A percentile compares a stretch with the other conserved stretches of the same genome.
These are phyloP conservation scores for Phytophthora nicotianae DNA, from an alignment of 352 stramenopile genomes.

Conservation along the genomic window DNA sequence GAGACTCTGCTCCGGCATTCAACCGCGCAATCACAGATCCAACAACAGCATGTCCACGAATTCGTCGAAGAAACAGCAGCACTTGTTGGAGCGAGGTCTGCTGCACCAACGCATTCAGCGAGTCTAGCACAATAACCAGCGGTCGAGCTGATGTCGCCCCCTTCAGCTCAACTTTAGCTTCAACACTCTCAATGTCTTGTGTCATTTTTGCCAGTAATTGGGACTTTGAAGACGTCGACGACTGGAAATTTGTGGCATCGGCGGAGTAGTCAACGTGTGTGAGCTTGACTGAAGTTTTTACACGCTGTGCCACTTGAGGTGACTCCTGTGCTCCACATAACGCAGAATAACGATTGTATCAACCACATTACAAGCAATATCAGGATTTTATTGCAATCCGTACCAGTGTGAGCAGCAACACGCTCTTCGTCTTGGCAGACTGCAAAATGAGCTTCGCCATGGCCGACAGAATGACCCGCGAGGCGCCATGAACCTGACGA, in stretches of 20 bases:
- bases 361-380: neutral
- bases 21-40: conserved; percentile 56
- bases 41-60: conserved; percentile 38
- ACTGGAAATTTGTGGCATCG: conserved; percentile 33
- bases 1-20: conserved; percentile 41
- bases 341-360: conserved; percentile 1
- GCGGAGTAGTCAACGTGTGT: conserved; percentile 48
- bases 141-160: conserved; percentile 34
- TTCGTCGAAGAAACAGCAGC: conserved; percentile 44
- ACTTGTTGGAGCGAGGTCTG: conserved; percentile 48
- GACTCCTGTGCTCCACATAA: conserved; percentile 31
- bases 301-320: conserved; percentile 12
- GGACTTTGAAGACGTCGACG: conserved; percentile 1
- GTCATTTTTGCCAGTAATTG: conserved; percentile 38
- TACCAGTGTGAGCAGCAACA: conserved; percentile 50
- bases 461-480: conserved; percentile 56
- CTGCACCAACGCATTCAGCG: conserved; percentile 65
- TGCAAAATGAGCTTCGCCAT: conserved; percentile 39
- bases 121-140: conserved; percentile 67
- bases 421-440: conserved; percentile 36
- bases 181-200: conserved; percentile 30
- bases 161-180: conserved; percentile 12
- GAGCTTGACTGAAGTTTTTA: conserved; percentile 42
- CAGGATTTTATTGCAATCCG: neutral
- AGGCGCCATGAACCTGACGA: conserved; percentile 50